phyloP scores from a whole-genome alignment of 225 moss, liverwort and hornwort species.

The Asterella californica region DNA sequence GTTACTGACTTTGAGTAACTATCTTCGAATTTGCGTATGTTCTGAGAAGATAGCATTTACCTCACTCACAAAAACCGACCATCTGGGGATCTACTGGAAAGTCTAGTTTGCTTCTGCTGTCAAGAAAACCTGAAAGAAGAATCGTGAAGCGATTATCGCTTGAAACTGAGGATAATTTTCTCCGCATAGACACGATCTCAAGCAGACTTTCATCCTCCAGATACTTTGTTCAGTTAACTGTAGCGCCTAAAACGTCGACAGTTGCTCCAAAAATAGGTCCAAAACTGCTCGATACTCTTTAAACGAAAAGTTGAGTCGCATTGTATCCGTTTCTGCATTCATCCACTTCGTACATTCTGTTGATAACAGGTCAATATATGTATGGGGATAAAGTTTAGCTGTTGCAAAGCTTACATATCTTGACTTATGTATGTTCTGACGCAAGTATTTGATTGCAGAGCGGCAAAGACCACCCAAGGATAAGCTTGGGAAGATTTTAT shows the following conservation, averaged over 20 bases:
- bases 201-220: not conserved
- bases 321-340: no score
- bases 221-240: not conserved
- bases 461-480: not conserved
- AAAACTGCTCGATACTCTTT: not conserved
- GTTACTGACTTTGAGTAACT: not conserved
- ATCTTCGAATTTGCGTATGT: not conserved
- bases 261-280: not conserved
- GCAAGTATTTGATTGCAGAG: not conserved
- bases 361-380: no score
- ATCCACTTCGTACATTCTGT: no score
- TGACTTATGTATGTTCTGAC: not conserved
- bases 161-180: not conserved
- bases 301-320: not conserved
- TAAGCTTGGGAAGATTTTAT: not conserved
- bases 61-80: not conserved
- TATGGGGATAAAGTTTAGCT: not conserved
- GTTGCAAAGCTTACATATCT: not conserved
- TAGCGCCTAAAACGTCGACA: not conserved
- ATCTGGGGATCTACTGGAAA: not conserved
- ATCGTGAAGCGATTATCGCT: not conserved
- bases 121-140: not conserved
- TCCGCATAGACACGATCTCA: not conserved
- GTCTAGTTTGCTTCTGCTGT: constrained; percentile 15
- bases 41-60: not conserved